Evolutionary conservation across 768 basidiomycete species (phyloP).

Genomic region (Amanita phalloides): DNA sequence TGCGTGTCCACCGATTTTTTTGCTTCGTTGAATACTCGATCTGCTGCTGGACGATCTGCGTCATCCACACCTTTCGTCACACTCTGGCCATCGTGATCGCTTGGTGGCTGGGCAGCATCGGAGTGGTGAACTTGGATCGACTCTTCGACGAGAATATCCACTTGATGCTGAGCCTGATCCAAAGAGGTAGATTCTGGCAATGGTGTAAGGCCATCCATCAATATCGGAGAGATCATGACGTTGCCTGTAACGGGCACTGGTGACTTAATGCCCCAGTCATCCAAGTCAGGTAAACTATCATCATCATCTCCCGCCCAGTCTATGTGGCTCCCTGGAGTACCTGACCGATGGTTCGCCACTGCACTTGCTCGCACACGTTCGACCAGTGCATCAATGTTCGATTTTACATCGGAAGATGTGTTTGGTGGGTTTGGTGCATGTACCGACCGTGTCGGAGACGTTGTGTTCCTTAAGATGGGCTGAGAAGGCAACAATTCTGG

Average conservation of each 20-base stretch:
- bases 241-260: conserved; percentile 19
- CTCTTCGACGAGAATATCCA: background rate
- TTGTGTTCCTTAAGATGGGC: background rate
- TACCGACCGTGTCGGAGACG: background rate
- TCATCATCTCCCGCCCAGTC: conserved; percentile 90
- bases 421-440: background rate
- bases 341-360: conserved; percentile 55
- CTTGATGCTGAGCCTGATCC: background rate
- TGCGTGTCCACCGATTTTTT: background rate
- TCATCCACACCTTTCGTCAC: background rate
- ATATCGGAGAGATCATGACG: conserved; percentile 56
- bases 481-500: conserved; percentile 11
- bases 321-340: conserved; percentile 69
- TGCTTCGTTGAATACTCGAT: no score
- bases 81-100: no score
- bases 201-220: conserved; percentile 50
- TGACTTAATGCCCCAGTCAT: conserved; percentile 74
- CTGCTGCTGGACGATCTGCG: background rate
- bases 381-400: conserved; percentile 66
- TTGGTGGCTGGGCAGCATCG: background rate
- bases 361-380: conserved; percentile 67
- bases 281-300: conserved; percentile 68
- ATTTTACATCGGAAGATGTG: conserved; percentile 35
- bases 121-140: background rate
- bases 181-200: conserved; percentile 26